Percentiles rank a stretch among this genome's conserved stretches.
Evolutionary conservation across 306 rosid species (phyloP).

Genomic region (Malus domestica): ASM211411v1 NC_041803.1:1469501-1470000

Average conservation of each 20-base stretch:
- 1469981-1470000: no score
- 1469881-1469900: background rate
- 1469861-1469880: background rate
- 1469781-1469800: background rate
- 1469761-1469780: background rate
- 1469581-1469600: conserved; percentile 44
- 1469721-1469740: conserved; percentile 97
- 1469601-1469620: conserved; percentile 53
- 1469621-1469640: conserved; percentile 45
- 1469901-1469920: background rate
- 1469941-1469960: background rate
- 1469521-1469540: background rate
- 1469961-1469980: background rate
- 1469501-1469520: conserved; percentile 59
- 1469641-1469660: conserved; percentile 51
- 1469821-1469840: background rate
- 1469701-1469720: conserved; percentile 65
- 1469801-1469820: background rate
- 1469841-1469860: background rate
- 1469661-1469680: conserved; percentile 74
- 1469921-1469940: background rate
- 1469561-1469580: background rate
- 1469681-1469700: conserved; percentile 64
- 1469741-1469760: conserved; percentile 73
- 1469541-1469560: background rate